Percentiles rank a stretch among this genome's conserved stretches.
These are phyloP conservation scores for Candolleomyces efflorescens DNA, from an alignment of 768 basidiomycete genomes.

Conservation along the genomic window DNA sequence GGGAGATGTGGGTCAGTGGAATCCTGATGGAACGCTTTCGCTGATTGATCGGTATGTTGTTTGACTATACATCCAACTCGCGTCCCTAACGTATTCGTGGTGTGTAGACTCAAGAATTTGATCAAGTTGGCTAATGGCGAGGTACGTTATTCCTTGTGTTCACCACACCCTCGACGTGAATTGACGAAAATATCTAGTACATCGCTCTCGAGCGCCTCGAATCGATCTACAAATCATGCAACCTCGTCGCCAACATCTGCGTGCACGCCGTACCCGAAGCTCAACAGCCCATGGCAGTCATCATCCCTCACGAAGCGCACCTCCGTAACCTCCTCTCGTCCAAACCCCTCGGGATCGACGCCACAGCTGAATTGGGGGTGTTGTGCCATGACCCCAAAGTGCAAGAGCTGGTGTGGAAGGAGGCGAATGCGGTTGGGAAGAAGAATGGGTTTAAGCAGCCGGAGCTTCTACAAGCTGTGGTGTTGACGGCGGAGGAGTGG, in stretches of 20 bases:
- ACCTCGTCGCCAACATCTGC: slow-evolving; percentile 76
- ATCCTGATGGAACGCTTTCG: slow-evolving; percentile 81
- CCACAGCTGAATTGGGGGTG: slow-evolving; percentile 37
- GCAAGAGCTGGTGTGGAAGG: slow-evolving; percentile 60
- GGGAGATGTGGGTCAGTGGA: slow-evolving; percentile 95
- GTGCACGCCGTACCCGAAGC: slow-evolving; percentile 75
- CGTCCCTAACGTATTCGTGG: not conserved
- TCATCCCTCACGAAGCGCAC: slow-evolving; percentile 78
- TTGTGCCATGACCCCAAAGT: slow-evolving; percentile 58
- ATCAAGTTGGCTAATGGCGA: slow-evolving; percentile 83
- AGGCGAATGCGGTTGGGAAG: slow-evolving; percentile 77
- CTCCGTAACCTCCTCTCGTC: slow-evolving; percentile 53
- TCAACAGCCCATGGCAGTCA: slow-evolving; percentile 79
- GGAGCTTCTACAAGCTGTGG: slow-evolving; percentile 73
- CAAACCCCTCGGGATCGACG: slow-evolving; percentile 33
- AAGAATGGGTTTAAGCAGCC: slow-evolving; percentile 79
- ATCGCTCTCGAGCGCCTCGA: slow-evolving; percentile 91
- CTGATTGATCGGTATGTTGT: slow-evolving; percentile 78
- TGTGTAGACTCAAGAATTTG: slow-evolving; percentile 74
- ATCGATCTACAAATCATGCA: slow-evolving; percentile 81
- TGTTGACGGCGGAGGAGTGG: slow-evolving; percentile 85
- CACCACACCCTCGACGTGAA: too few species aligned
- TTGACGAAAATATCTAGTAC: too few species aligned
- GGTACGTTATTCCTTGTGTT: too few species aligned
- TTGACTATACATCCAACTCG: not conserved